Percentiles rank a stretch among this genome's conserved stretches.
Conservation (phyloP, 169 alveolate genomes). For the Cryptosporidium felis region DNA sequence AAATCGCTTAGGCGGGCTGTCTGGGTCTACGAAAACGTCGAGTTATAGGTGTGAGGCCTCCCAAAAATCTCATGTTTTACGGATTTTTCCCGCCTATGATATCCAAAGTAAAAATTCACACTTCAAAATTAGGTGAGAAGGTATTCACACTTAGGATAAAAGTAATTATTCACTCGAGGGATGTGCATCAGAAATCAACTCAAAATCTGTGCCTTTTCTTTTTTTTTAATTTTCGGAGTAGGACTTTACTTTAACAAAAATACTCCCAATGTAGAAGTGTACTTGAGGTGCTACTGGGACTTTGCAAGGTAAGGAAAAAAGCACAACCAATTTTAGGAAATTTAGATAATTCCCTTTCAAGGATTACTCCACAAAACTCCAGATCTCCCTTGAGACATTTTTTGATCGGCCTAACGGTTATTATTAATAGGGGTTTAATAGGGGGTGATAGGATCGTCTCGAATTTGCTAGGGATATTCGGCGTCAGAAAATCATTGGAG, state of each 20-base stretch:
- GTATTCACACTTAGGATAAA: neutral
- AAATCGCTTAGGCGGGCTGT: conserved; percentile 64
- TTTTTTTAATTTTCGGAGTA: neutral
- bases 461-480: neutral
- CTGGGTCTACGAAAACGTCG: conserved; percentile 59
- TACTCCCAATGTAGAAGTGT: neutral
- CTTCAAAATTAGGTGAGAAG: neutral
- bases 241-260: neutral
- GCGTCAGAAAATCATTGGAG: neutral
- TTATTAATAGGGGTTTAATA: conserved; percentile 8
- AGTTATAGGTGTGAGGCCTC: conserved; percentile 42
- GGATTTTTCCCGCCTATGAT: neutral
- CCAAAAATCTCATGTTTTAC: neutral
- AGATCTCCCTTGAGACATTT: neutral
- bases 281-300: conserved; percentile 25
- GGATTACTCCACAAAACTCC: neutral
- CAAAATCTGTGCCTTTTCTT: neutral
- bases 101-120: neutral
- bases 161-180: neutral
- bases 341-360: neutral
- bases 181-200: conserved; percentile 1
- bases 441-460: conserved; percentile 9
- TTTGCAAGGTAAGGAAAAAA: conserved; percentile 21
- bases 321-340: neutral
- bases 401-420: neutral